These are phyloP conservation scores for Chiua virens DNA, from an alignment of 768 basidiomycete genomes.

Conservation along the genomic window DNA sequence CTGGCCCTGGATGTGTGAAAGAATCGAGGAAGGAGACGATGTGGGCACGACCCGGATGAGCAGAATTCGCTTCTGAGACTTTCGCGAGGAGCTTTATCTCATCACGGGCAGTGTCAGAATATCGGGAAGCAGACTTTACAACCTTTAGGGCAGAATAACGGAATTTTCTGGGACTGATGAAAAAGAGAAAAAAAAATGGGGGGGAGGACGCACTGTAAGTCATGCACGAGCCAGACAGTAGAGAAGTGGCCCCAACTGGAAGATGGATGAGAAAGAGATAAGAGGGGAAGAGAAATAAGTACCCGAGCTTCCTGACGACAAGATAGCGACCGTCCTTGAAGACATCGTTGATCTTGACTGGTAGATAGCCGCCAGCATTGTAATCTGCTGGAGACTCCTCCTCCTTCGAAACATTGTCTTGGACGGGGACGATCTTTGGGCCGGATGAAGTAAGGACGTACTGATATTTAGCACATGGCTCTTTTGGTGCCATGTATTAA, in stretches of 20 bases:
- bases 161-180: conserved; percentile 47
- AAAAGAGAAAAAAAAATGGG: conserved; percentile 8
- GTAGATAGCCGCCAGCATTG: conserved; percentile 78
- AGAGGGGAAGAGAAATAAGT: conserved; percentile 16
- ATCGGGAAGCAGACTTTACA: conserved; percentile 91
- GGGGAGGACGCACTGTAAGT: conserved; percentile 58
- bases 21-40: conserved; percentile 91
- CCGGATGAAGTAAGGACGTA: conserved; percentile 67
- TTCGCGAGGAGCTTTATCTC: conserved; percentile 90
- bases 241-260: conserved; percentile 92
- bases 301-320: conserved; percentile 90
- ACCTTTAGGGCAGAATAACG: conserved; percentile 91
- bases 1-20: conserved; percentile 74
- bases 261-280: conserved; percentile 9
- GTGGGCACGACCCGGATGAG: conserved; percentile 75
- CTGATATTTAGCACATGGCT: conserved; percentile 69
- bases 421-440: conserved; percentile 70
- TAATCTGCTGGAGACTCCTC: conserved; percentile 86
- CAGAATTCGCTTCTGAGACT: conserved; percentile 67
- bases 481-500: conserved; percentile 60
- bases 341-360: conserved; percentile 75
- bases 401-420: conserved; percentile 65
- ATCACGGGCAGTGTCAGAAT: conserved; percentile 95
- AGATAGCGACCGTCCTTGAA: conserved; percentile 86
- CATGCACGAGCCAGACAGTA: conserved; percentile 90